These are phyloP conservation scores for Citrus cavaleriei DNA, from an alignment of 345 rosid species.

Conservation along the genomic window DNA sequence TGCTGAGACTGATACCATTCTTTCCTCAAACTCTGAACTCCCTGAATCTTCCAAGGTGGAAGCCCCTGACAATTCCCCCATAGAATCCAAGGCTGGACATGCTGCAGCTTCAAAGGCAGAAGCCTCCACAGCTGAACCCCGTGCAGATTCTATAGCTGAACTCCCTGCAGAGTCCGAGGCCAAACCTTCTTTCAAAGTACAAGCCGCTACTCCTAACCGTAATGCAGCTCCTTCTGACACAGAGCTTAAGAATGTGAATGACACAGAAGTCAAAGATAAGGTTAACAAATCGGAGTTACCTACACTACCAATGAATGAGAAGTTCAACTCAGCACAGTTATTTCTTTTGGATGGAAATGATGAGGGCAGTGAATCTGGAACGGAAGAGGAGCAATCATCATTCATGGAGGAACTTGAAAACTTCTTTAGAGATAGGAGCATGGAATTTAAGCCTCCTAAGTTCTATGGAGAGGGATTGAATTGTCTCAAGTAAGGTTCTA, in stretches of 20 bases:
- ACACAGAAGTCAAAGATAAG: conserved; percentile 31
- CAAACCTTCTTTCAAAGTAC: conserved; percentile 17
- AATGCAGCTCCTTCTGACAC: conserved; percentile 31
- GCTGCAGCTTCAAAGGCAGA: background rate
- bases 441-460: conserved; percentile 75
- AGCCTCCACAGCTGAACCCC: background rate
- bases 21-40: background rate
- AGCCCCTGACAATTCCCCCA: background rate
- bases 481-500: conserved; percentile 57
- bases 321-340: conserved; percentile 31
- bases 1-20: background rate
- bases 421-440: conserved; percentile 49
- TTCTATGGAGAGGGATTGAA: conserved; percentile 68
- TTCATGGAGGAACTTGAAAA: conserved; percentile 58
- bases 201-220: conserved; percentile 24
- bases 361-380: conserved; percentile 61
- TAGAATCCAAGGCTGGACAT: background rate
- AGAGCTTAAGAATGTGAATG: conserved; percentile 30
- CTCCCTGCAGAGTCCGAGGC: conserved; percentile 10
- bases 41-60: background rate
- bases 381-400: conserved; percentile 56
- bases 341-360: conserved; percentile 39
- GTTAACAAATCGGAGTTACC: conserved; percentile 21
- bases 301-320: conserved; percentile 28
- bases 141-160: background rate